Evolutionary conservation across 2,329 filamentous ascomycete genomes (phyloP), one percentile per base, ranked within the genome.

Genomic region (Sporothrix variecibatus): DNA sequence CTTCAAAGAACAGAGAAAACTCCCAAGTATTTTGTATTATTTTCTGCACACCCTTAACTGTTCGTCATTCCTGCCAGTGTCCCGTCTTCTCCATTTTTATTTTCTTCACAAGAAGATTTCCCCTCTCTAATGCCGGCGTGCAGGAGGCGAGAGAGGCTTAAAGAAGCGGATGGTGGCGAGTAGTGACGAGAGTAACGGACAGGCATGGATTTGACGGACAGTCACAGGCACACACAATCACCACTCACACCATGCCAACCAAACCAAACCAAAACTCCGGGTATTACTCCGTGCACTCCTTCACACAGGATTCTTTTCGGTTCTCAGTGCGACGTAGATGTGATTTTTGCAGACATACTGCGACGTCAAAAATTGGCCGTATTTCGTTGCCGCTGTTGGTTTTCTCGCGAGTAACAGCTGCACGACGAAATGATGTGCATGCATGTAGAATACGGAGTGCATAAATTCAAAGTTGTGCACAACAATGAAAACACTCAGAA

Each of bases 11-110:
- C 20, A 23, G 9, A 6, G 23, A 53, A 23, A 23, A 26, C 8
- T 23, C n/a, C n/a, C 3, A 53, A 38, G 58, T 49, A 49, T 17
- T 49, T 49, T 20, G 58, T 62, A 62, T 17, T 20, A 2, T n/a
- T n/a, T 17, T n/a, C 17, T 34, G 58, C 38, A 62, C 58, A 38
- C 58, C 56, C 58, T 62, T 31, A 62, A n/a, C 28, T 34, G 28
- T 28, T 17, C 58, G 58, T 62, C 58, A 62, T 62, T 62, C 58
- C 58, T 62, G 31, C 31, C 31, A 38, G 58, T 62, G 58, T 60
- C 56, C 56, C 56, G 31, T 38, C 31, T 28, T 38, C 28, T 7
- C 58, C 58, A 62, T 62, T 62, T 62, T 38, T 56, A 4, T 4
- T 15, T 28, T 56, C 26, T 12, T 56, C 9, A 23, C 51, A 12